Conservation (phyloP, 139 green algal genomes). For the Chlamydomonas asymmetrica region DNA sequence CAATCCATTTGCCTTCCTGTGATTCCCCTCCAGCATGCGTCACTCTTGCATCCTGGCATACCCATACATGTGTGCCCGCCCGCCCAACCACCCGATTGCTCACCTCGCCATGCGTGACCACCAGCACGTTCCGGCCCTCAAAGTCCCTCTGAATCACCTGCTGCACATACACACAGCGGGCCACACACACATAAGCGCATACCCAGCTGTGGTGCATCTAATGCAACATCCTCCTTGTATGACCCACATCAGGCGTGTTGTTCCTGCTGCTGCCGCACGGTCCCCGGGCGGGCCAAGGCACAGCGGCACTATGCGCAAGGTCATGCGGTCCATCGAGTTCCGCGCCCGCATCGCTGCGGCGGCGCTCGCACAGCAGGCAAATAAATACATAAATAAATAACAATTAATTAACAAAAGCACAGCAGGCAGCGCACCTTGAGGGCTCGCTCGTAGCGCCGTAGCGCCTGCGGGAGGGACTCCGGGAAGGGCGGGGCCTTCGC, state of each 20-base stretch:
- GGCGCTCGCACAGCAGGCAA: too few species aligned
- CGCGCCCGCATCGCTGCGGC: too few species aligned
- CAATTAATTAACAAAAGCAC: not conserved
- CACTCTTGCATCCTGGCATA: not conserved
- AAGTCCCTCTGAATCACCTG: too few species aligned
- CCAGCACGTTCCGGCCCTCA: slow-evolving; percentile 32
- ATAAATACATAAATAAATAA: not conserved
- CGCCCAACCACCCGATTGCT: not conserved
- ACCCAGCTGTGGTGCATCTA: too few species aligned
- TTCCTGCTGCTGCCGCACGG: too few species aligned
- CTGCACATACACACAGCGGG: too few species aligned
- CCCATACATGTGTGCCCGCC: not conserved
- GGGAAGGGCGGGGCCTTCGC: slow-evolving; percentile 28
- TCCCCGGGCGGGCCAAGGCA: too few species aligned
- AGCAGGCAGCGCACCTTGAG: slow-evolving; percentile 1
- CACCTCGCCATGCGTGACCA: slow-evolving; percentile 57
- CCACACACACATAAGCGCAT: too few species aligned
- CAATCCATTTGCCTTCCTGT: not conserved
- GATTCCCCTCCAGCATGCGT: not conserved
- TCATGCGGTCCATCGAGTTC: too few species aligned
- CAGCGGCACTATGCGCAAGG: too few species aligned
- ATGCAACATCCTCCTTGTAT: too few species aligned
- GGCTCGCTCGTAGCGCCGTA: slow-evolving; percentile 33
- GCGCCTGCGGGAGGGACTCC: slow-evolving; percentile 34
- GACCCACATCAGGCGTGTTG: too few species aligned